These are phyloP conservation scores for Schizosaccharomyces lindneri DNA, from an alignment of 805 yeast species.

Conservation along the genomic window DNA sequence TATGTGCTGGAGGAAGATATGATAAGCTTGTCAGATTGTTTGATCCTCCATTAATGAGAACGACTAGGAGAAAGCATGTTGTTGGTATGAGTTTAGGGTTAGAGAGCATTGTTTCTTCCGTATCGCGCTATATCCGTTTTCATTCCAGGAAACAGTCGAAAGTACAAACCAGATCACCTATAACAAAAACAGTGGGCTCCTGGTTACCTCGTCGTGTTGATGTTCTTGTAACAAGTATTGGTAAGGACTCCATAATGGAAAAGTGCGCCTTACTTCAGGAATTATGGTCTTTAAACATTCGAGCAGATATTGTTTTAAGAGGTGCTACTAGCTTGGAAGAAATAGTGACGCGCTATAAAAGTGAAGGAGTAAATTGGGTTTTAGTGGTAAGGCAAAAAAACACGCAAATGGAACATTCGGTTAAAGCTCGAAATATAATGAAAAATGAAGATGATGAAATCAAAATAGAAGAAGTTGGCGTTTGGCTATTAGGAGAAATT, in stretches of 20 bases:
- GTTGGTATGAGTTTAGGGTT: constrained; percentile 15
- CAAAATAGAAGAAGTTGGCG: constrained; percentile 38
- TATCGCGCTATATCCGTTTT: constrained; percentile 13
- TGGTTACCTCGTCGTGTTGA: constrained; percentile 50
- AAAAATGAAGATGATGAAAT: constrained; percentile 45
- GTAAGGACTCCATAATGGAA: constrained; percentile 28
- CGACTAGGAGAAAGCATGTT: background rate
- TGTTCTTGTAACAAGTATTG: constrained; percentile 50
- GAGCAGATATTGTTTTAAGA: constrained; percentile 34
- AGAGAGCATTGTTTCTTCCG: constrained; percentile 1
- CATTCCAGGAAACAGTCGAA: constrained; percentile 7
- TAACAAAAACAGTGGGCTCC: constrained; percentile 10
- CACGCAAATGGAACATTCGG: constrained; percentile 29
- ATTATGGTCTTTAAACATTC: constrained; percentile 56
- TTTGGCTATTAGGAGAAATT: constrained; percentile 17
- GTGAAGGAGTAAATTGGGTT: constrained; percentile 54
- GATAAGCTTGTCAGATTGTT: constrained; percentile 31
- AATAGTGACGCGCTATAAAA: constrained; percentile 31
- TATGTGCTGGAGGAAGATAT: constrained; percentile 89
- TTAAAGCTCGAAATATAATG: constrained; percentile 41
- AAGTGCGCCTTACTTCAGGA: constrained; percentile 37
- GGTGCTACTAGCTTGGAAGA: constrained; percentile 29
- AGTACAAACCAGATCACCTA: constrained; percentile 14
- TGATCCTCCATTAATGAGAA: background rate
- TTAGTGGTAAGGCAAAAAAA: constrained; percentile 35